Evolutionary conservation across 345 rosid genomes (phyloP), one percentile per base, ranked within the genome.

Genomic region (Limnanthes douglasii): DNA sequence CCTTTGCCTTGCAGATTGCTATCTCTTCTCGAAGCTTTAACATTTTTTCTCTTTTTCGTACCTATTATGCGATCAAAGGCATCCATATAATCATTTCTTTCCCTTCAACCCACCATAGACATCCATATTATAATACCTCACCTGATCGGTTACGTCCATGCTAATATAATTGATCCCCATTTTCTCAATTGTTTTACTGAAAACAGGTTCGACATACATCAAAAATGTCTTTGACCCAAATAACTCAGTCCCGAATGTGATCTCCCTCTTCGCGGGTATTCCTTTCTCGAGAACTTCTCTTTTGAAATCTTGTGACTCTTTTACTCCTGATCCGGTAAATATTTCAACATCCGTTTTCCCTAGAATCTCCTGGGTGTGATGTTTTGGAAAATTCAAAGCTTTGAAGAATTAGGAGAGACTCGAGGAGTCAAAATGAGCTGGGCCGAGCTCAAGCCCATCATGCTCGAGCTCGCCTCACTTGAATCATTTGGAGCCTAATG

Each of bases 101-200:
- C 34, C n/a, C n/a, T n/a, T n/a, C n/a, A n/a, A n/a, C 23, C 22
- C 21, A 21, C 8, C 24, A 43, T 26, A 25, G n/a, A n/a, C n/a
- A n/a, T n/a, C n/a, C n/a, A 29, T n/a, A 22, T 18, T 15, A 25
- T 50, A 12, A n/a, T 15, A 24, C 8, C 15, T 22, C 59, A 76
- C 86, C 83, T 78, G 90, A 54, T 78, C 90, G 13, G 83, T 70
- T 19, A 73, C 65, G 23, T 78, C 90, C 90, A 78, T 78, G 42
- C 90, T 83, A 73, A 78, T 70, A 12, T 73, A 78, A 46, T 78
- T 78, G 51, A 78, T 54, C 19, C 90, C 90, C 40, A 78, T 78
- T 8, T 78, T 73, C 47, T 73, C 83, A 39, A 76, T 83, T 45
- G 77, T 45, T 49, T 73, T 78, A 71, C 69, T 78, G 22, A 70